phyloP scores from a whole-genome alignment of 148 eudicot species.

The Diospyros lotus region DNA sequence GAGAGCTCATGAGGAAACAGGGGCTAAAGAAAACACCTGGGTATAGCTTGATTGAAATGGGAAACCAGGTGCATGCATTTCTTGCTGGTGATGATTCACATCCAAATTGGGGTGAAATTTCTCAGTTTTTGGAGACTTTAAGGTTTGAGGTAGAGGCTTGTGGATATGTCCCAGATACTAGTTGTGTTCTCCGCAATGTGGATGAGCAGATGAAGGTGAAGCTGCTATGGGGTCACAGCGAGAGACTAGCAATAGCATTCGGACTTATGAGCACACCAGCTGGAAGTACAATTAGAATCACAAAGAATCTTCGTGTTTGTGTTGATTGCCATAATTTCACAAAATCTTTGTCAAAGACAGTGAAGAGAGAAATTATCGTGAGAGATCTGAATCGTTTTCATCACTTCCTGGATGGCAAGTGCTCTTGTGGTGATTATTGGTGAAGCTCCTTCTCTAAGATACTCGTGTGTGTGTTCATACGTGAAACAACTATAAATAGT shows the following conservation, averaged over 20 bases:
- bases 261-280: slow-evolving; percentile 7
- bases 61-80: slow-evolving; percentile 4
- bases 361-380: slow-evolving; percentile 4
- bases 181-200: slow-evolving; percentile 8
- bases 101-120: neutral
- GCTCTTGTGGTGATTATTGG: slow-evolving; percentile 11
- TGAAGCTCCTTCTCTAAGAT: neutral
- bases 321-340: neutral
- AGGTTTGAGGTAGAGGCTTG: slow-evolving; percentile 1
- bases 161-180: slow-evolving; percentile 5
- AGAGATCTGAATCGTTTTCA: slow-evolving; percentile 8
- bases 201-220: slow-evolving; percentile 9
- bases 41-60: slow-evolving; percentile 8
- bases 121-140: slow-evolving; percentile 5
- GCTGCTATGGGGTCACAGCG: slow-evolving; percentile 3
- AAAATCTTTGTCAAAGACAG: slow-evolving; percentile 1
- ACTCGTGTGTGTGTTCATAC: no score
- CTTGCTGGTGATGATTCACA: slow-evolving; percentile 9
- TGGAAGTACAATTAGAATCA: slow-evolving; percentile 2
- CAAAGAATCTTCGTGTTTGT: slow-evolving; percentile 7
- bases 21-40: slow-evolving; percentile 4
- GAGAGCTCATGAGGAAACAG: slow-evolving; percentile 5
- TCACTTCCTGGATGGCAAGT: slow-evolving; percentile 5
- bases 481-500: no score
- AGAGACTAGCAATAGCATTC: slow-evolving; percentile 9